Percentiles rank a stretch among this genome's conserved stretches.
These are phyloP conservation scores for Metarhizium guizhouense DNA, from an alignment of 2,329 filamentous ascomycete genomes.

Conservation along the genomic window DNA sequence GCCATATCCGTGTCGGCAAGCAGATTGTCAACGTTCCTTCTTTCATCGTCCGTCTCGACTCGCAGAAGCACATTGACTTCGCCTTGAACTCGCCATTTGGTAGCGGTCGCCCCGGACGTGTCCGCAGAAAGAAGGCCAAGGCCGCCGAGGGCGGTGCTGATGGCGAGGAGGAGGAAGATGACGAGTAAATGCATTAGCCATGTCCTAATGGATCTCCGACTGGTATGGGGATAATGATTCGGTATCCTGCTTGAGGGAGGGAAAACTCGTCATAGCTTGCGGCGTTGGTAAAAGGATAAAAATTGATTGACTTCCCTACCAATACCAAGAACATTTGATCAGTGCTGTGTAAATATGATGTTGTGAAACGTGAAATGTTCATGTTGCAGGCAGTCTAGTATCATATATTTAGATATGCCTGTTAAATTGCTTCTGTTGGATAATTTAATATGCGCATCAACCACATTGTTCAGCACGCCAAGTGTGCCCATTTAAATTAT, in stretches of 20 bases:
- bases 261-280: constrained; percentile 36
- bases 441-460: neutral
- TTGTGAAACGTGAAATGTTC: constrained; percentile 1
- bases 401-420: too few species aligned
- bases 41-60: constrained; percentile 99
- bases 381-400: neutral
- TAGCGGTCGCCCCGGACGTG: constrained; percentile 92
- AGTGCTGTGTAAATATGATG: constrained; percentile 6
- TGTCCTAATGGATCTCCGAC: constrained; percentile 21
- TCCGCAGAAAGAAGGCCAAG: constrained; percentile 99
- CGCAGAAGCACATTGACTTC: constrained; percentile 99
- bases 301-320: constrained; percentile 31
- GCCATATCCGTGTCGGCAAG: constrained; percentile 99
- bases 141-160: constrained; percentile 79
- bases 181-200: constrained; percentile 46
- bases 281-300: constrained; percentile 43
- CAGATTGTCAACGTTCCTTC: constrained; percentile 99
- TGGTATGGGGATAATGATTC: constrained; percentile 19
- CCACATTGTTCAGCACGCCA: neutral
- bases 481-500: neutral
- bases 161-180: constrained; percentile 79
- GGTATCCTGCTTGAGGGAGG: constrained; percentile 29
- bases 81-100: constrained; percentile 94
- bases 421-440: neutral
- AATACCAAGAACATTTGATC: constrained; percentile 12